Evolutionary conservation across 2,329 filamentous ascomycete genomes (phyloP), one percentile per base, ranked within the genome.

Genomic region (Colletotrichum theobromicola): DNA sequence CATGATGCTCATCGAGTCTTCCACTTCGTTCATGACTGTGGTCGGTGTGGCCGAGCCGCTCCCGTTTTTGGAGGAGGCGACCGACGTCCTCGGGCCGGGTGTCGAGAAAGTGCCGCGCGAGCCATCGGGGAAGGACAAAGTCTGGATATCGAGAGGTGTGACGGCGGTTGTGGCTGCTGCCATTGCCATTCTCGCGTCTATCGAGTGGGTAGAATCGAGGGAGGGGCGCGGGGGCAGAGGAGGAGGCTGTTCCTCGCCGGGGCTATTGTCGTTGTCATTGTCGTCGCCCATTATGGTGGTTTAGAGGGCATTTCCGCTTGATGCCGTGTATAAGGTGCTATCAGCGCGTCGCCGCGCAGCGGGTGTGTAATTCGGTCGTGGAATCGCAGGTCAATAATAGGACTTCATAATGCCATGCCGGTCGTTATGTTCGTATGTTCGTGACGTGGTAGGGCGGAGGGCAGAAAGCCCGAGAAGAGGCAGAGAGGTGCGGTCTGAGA

Each of bases 91-190:
- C 37, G 80, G 79, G 46, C 78, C 84, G 18, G 81, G 81, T 26
- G 82, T 86, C 63, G 88, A 84, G 79, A 93, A 93, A 2, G 90
- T 93, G 46, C 93, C 92, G 74, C 91, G 88, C 24, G 91, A 90
- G 74, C 91, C 92, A 81, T 95, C 94, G 13, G 91, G 92, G 76
- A 94, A 93, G 2, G 92, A 92, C 64, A 96, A 88, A 0, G 94
- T 94, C 78, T 95, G 93, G 70, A 96, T 93, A 77, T 96, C 95
- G 76, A 95, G 89, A 18, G 95, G 90, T 1, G 95, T 96, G 16
- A 98, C 81, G 12, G 95, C 95, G 1, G 95, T 98, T 5, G 96
- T 98, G 62, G 96, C 92, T 74, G 91, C 92, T 2, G 93, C 92
- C 70, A 73, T 73, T 10, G 69, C 72, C 64, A 75, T 73, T 57